Base-by-base conservation (phyloP, 2,329 filamentous ascomycete species). In the Hymenoscyphus scutula region DNA sequence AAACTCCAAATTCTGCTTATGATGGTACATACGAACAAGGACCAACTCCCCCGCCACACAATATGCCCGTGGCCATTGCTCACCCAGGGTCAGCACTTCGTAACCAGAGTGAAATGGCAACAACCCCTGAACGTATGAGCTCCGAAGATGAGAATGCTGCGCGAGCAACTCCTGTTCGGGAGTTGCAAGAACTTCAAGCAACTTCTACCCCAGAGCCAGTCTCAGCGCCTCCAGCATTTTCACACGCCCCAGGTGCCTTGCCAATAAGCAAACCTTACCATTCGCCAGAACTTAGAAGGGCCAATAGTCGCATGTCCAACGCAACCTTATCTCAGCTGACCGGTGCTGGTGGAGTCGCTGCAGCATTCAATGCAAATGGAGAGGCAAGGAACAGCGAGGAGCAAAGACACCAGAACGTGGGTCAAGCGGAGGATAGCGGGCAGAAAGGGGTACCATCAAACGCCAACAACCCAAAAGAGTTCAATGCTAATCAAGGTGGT, bases 231-330 rank as follows among this genome's bases (percentile, higher is more conserved):
- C 94, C 94, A 2, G 86, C 86, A 11, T 94, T 97, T 74, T 84
- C 86, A 56, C 91, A 97, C 75, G 82, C 83, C 41, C 85, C 92
- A 13, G 86, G 89, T 64, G 84, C 89, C 58, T 83, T 85, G 56
- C 92, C 92, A 5, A 80, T 81, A 1, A 86, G 84, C 63, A 85
- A 85, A 65, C 90, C 90, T 0, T 86, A 90, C 69, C 86, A 91
- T 62, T 88, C 91, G 32, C 85, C 89, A 15, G 91, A 95, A 72
- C 81, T 94, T 70, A 88, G 90, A 65, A 87, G 87, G 67, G 91
- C 90, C 58, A 95, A 92, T 69, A 92, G 89, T 69, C 88, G 92
- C 25, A 87, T 98, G 74, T 97, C 95, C 29, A 84, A 82, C 68
- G 87, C 87, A 1, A 98, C 94, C 0, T 80, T 97, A 54, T 83